phyloP scores from a whole-genome alignment of 2,329 filamentous ascomycete genomes.

The Aspergillus hiratsukae region DNA sequence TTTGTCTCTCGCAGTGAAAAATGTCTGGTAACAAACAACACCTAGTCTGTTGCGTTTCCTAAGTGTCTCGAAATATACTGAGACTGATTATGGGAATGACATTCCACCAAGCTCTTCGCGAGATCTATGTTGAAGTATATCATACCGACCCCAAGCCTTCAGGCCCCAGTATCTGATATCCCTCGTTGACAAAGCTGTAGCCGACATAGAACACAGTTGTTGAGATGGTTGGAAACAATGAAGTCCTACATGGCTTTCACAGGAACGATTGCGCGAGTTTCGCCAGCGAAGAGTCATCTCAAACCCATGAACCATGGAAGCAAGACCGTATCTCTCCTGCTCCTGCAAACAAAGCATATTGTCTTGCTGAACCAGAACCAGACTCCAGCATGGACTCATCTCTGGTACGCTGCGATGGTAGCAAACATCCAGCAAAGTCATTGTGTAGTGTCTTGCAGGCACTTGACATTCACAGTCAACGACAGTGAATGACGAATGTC shows the following conservation, averaged over 20 bases:
- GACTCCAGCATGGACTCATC: neutral
- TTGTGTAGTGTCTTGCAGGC: neutral
- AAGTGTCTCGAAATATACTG: no score
- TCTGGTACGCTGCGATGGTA: neutral
- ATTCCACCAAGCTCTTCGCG: no score
- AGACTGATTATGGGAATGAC: no score
- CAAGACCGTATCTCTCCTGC: neutral
- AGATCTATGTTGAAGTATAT: no score
- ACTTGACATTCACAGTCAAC: neutral
- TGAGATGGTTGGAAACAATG: neutral
- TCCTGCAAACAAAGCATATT: neutral
- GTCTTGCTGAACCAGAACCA: neutral
- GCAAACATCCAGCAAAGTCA: neutral
- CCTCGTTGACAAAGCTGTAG: neutral
- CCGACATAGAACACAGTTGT: neutral
- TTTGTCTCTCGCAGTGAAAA: no score
- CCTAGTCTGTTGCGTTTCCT: no score
- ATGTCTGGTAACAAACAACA: no score
- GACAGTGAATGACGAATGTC: neutral
- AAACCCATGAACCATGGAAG: neutral
- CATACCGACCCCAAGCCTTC: no score
- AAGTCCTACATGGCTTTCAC: neutral
- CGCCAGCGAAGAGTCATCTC: neutral
- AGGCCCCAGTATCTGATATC: no score
- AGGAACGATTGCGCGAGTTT: neutral